Evolutionary conservation across 2,329 filamentous ascomycete genomes (phyloP).

Genomic region (Calonectria leucothoes): DNA sequence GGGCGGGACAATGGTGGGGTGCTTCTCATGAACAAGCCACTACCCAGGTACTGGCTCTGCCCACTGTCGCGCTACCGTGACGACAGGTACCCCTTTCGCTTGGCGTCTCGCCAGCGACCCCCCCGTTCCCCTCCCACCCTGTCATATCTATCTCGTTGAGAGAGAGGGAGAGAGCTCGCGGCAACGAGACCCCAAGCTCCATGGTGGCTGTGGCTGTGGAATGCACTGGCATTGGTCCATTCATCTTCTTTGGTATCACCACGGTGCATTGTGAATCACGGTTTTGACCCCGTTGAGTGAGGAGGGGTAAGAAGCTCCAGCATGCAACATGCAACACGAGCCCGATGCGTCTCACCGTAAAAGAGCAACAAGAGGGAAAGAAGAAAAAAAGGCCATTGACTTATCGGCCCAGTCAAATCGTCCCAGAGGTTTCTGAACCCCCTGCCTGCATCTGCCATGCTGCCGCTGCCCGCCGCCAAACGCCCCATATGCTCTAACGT

Average conservation of each 20-base stretch:
- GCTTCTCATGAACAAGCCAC: not conserved
- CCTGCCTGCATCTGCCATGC: slow-evolving; percentile 8
- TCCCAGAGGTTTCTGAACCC: slow-evolving; percentile 2
- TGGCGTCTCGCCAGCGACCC: not conserved
- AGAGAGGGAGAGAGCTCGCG: not conserved
- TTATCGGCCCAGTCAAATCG: slow-evolving; percentile 20
- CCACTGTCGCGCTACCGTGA: not conserved
- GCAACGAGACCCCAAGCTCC: slow-evolving; percentile 7
- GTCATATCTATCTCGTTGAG: not conserved
- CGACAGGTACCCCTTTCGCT: slow-evolving; percentile 17
- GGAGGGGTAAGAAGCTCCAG: not conserved
- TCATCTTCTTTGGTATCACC: not conserved
- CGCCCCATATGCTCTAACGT: slow-evolving; percentile 4
- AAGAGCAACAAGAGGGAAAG: not conserved
- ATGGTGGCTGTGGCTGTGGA: slow-evolving; percentile 10
- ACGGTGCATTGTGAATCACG: not conserved
- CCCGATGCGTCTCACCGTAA: slow-evolving; percentile 1
- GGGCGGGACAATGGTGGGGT: slow-evolving; percentile 23
- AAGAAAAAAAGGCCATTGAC: slow-evolving; percentile 2
- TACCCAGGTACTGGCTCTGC: not conserved
- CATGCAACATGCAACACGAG: not conserved
- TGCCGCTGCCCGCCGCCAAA: slow-evolving; percentile 3
- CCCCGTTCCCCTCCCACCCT: not conserved
- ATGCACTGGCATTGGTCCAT: slow-evolving; percentile 7
- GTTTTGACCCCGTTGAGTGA: not conserved